These are phyloP conservation scores for Hanseniaspora sp. DNA, from an alignment of 1,139 yeast genomes.

Conservation along the genomic window DNA sequence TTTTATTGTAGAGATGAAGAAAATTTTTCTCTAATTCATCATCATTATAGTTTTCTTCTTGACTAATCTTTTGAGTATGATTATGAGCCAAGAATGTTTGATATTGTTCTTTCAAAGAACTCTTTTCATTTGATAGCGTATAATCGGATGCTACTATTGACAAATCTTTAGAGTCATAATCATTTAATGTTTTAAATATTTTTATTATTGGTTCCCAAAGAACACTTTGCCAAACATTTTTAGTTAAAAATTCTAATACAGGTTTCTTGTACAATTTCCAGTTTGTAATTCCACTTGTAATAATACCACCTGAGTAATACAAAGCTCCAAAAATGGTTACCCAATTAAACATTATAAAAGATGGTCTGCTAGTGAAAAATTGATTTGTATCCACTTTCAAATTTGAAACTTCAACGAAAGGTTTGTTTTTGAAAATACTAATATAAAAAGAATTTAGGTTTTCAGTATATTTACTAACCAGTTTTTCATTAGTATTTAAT, in stretches of 20 bases:
- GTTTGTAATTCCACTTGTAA: not conserved
- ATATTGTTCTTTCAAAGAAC: conserved; percentile 76
- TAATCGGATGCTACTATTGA: conserved; percentile 68
- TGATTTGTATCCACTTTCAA: not conserved
- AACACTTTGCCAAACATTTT: conserved; percentile 73
- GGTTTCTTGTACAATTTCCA: conserved; percentile 6
- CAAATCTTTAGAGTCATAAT: conserved; percentile 46
- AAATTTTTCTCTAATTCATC: conserved; percentile 71
- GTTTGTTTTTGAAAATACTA: not conserved
- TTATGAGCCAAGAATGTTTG: conserved; percentile 52
- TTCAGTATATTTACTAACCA: not conserved
- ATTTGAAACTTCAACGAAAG: not conserved
- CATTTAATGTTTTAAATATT: conserved; percentile 67
- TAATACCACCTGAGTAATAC: not conserved
- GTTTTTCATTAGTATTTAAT: not conserved
- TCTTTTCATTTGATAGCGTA: conserved; percentile 64
- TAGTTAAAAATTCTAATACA: conserved; percentile 20
- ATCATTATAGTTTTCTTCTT: conserved; percentile 35
- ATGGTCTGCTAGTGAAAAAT: not conserved
- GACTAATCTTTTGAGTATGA: conserved; percentile 19
- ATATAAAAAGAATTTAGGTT: not conserved
- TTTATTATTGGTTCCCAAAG: conserved; percentile 63
- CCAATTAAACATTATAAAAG: conserved; percentile 8
- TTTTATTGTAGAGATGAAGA: conserved; percentile 69
- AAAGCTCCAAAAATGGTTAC: conserved; percentile 1